Evolutionary conservation across 225 moss, liverwort and hornwort species (phyloP), one percentile per base, ranked within the genome.

Genomic region (Pleurozium schreberi): DNA sequence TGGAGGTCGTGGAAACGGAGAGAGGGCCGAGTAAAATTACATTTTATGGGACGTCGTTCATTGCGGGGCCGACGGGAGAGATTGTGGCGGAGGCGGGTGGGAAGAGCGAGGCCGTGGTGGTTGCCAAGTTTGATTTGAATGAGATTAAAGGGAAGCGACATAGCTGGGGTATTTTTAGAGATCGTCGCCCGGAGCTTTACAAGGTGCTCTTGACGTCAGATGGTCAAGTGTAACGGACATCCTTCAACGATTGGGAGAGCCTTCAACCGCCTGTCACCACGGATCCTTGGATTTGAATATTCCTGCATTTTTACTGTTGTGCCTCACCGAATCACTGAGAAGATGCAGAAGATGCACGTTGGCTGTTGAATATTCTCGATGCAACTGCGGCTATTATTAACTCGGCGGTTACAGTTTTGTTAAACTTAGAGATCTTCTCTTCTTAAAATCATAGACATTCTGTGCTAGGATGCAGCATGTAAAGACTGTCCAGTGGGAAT

Each of bases 31-130:
- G 96, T 85, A 93, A 95, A 76, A 97, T 98, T 63, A 95, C 93
- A 14, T 98, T 98, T 71, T 96, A 98, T 81, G 98, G 98, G 21
- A 94, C 93, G 25, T 97, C 97, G 26, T 98, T 98, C 89, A 98
- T 98, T 85, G 87, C 96, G 89, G 98, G 97, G 60, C 96, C 97
- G 69, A 96, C 96, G 19, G 98, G 98, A 79, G 97, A 97, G 92
- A 95, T 98, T 53, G 90, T 97, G 52, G 90, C 95, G 42, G 91
- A 93, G 71, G 98, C 98, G 43, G 97, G 96, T 69, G 69, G 88
- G 55, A 96, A 91, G 93, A 95, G 87, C 89, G 96, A 98, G 63
- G 80, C 94, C 17, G 96, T 98, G 33, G 53, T 98, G 81, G 93
- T 98, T 50, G 95, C 96, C 21, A 97, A 91, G 85, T 98, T 98